These are phyloP conservation scores for Scheffersomyces titani DNA, from an alignment of 1,139 yeast species.

Conservation along the genomic window DNA sequence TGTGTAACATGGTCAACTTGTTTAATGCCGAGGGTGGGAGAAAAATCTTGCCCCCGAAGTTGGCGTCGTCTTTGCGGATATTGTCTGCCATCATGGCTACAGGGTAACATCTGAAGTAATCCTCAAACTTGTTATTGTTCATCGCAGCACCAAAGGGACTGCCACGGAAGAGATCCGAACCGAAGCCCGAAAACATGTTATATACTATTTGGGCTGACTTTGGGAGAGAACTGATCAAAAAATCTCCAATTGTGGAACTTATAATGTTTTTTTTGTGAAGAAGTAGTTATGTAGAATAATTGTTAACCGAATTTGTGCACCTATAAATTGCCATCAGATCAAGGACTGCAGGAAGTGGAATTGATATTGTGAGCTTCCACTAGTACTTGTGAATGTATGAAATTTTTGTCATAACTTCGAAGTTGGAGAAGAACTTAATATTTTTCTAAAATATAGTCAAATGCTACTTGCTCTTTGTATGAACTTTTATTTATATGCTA, in stretches of 20 bases:
- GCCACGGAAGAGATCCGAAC: conserved; percentile 42
- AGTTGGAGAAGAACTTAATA: neutral
- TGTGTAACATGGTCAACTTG: conserved; percentile 80
- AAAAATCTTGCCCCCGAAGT: conserved; percentile 95
- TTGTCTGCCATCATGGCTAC: conserved; percentile 87
- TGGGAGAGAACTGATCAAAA: neutral
- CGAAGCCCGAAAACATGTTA: conserved; percentile 49
- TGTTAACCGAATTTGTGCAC: neutral
- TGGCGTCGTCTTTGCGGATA: conserved; percentile 76
- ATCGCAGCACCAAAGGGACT: conserved; percentile 32
- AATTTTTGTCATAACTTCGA: neutral
- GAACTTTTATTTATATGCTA: neutral
- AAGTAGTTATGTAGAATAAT: neutral
- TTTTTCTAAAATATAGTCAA: neutral
- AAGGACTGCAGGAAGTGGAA: neutral
- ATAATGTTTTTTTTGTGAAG: neutral
- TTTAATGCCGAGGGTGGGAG: conserved; percentile 91
- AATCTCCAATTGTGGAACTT: neutral
- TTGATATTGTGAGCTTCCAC: neutral
- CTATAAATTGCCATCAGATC: neutral
- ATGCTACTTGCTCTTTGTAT: no score
- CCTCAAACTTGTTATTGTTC: conserved; percentile 56
- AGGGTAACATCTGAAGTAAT: conserved; percentile 90
- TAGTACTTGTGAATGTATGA: neutral
- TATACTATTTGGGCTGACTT: conserved; percentile 9